Conservation (phyloP, 2,329 filamentous ascomycete genomes). For the Paecilomyces niveus region DNA sequence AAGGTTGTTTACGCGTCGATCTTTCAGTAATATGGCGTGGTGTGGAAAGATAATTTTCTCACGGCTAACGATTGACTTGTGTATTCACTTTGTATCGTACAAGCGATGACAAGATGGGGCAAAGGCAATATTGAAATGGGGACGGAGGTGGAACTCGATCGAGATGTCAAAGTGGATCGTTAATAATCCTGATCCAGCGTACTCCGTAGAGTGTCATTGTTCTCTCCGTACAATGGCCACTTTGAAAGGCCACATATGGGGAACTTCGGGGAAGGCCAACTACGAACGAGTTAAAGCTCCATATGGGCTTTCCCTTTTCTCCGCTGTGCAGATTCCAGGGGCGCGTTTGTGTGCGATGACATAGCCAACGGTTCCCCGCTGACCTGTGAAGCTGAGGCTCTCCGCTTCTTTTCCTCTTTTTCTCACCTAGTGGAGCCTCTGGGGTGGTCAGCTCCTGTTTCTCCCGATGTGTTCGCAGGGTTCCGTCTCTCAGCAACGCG, state of each 20-base stretch:
- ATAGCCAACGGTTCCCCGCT: neutral
- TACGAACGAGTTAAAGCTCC: neutral
- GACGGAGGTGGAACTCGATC: neutral
- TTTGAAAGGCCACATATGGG: no score
- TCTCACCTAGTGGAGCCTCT: neutral
- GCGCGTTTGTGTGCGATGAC: neutral
- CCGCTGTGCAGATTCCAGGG: neutral
- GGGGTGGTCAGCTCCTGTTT: neutral
- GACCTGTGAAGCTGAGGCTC: neutral
- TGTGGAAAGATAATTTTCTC: neutral
- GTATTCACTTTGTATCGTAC: neutral
- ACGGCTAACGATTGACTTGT: neutral
- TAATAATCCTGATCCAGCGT: neutral
- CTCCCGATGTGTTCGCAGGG: neutral
- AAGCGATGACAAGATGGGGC: neutral
- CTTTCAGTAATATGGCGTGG: no score
- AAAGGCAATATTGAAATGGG: neutral
- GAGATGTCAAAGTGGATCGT: neutral
- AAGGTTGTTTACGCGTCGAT: neutral
- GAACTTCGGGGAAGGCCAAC: no score
- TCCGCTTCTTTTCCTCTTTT: neutral
- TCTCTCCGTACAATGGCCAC: neutral
- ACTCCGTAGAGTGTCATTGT: neutral
- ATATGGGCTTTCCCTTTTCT: neutral
- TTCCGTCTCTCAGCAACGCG: neutral